Evolutionary conservation across 495 filamentous ascomycete genomes (phyloP).

Genomic region (Mytilinidion resinicola): DNA sequence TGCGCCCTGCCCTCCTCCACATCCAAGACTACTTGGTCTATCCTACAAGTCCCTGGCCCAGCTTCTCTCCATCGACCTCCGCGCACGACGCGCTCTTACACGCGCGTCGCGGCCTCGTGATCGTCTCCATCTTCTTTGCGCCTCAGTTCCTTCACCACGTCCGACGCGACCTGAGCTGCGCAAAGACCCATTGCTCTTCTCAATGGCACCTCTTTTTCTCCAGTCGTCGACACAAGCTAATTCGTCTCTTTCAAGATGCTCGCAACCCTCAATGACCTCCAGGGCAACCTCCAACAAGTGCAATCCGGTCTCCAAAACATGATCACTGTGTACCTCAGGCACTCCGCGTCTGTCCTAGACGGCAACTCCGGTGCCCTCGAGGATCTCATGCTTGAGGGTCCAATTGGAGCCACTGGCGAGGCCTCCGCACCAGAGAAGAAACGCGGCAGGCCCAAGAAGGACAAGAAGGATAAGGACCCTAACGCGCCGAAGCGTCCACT

Average conservation of each 20-base stretch:
- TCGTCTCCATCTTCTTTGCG: not conserved
- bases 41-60: not conserved
- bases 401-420: constrained; percentile 26
- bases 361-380: constrained; percentile 26
- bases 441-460: constrained; percentile 42
- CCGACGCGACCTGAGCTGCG: not conserved
- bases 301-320: constrained; percentile 46
- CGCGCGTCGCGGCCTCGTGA: not conserved
- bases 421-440: constrained; percentile 34
- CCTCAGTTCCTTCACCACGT: not conserved
- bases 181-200: constrained; percentile 10
- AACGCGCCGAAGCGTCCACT: constrained; percentile 90
- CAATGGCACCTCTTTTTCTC: constrained; percentile 13
- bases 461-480: constrained; percentile 76
- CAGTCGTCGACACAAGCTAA: not conserved
- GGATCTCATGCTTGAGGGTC: constrained; percentile 22
- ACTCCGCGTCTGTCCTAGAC: constrained; percentile 69
- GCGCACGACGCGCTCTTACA: not conserved
- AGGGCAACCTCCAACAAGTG: constrained; percentile 53
- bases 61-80: not conserved
- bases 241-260: constrained; percentile 51
- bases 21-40: constrained; percentile 11
- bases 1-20: constrained; percentile 1
- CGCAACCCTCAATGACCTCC: constrained; percentile 63
- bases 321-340: constrained; percentile 71